A percentile compares a stretch with the other conserved stretches of the same genome.
These are phyloP conservation scores for Calonectria pseudoturangicola DNA, from an alignment of 2,329 filamentous ascomycete species.

Conservation along the genomic window DNA sequence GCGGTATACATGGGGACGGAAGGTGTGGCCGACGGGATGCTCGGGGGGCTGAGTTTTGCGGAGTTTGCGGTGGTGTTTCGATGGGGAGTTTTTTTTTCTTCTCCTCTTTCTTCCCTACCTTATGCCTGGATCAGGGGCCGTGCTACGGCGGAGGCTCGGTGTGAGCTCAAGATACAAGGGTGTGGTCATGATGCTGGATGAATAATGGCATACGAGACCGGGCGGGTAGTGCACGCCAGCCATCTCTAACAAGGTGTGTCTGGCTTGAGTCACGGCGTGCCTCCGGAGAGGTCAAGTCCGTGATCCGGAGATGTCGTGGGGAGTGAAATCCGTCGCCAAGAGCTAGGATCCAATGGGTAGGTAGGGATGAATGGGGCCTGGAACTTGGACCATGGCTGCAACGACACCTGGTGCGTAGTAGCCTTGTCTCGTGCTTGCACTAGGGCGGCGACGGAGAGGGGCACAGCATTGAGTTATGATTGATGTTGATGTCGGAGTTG, in stretches of 20 bases:
- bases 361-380: constrained; percentile 43
- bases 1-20: constrained; percentile 27
- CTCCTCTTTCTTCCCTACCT: background rate
- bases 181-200: constrained; percentile 12
- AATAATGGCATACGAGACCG: constrained; percentile 16
- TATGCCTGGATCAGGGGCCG: constrained; percentile 11
- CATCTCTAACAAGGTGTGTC: constrained; percentile 31
- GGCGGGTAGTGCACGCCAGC: constrained; percentile 18
- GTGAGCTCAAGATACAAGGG: background rate
- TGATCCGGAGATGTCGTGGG: constrained; percentile 38
- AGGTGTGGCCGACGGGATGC: constrained; percentile 27
- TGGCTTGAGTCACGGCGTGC: constrained; percentile 35
- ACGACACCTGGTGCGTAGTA: constrained; percentile 46
- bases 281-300: constrained; percentile 36
- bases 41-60: constrained; percentile 33
- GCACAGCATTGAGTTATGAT: constrained; percentile 51
- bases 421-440: constrained; percentile 39
- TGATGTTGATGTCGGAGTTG: constrained; percentile 29
- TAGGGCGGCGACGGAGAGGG: constrained; percentile 45
- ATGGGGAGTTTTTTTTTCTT: background rate
- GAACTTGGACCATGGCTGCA: constrained; percentile 53
- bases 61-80: constrained; percentile 9
- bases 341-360: constrained; percentile 28
- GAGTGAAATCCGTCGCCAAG: constrained; percentile 35
- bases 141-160: constrained; percentile 26